Percentiles rank a stretch among this genome's conserved stretches.
phyloP scores from a whole-genome alignment of 2,329 filamentous ascomycete species.

The Ceratocystis eucalypticola region DNA sequence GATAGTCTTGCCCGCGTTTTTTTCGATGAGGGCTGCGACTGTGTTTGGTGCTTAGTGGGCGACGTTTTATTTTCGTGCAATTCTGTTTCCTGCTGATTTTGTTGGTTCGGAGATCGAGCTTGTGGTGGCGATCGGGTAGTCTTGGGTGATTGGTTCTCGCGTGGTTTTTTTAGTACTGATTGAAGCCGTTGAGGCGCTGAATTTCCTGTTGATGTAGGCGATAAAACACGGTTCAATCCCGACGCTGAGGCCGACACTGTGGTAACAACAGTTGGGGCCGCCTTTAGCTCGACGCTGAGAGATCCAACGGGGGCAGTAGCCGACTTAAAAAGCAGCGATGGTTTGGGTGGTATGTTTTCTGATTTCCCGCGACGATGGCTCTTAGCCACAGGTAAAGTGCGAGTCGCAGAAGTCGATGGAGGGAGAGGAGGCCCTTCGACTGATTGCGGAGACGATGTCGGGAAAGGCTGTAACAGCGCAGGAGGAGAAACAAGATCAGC shows the following conservation, averaged over 20 bases:
- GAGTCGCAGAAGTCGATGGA: slow-evolving; percentile 31
- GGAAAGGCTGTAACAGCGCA: slow-evolving; percentile 21
- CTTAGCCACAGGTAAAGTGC: slow-evolving; percentile 22
- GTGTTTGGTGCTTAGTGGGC: background rate
- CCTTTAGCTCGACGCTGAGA: background rate
- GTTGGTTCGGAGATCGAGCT: slow-evolving; percentile 15
- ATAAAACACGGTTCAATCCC: slow-evolving; percentile 19
- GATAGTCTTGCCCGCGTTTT: slow-evolving; percentile 23
- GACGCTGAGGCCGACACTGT: slow-evolving; percentile 16
- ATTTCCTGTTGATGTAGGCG: slow-evolving; percentile 21
- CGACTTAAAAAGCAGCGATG: slow-evolving; percentile 9
- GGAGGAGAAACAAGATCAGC: slow-evolving; percentile 31
- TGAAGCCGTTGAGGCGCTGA: slow-evolving; percentile 16
- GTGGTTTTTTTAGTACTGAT: slow-evolving; percentile 14
- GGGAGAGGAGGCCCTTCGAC: slow-evolving; percentile 22
- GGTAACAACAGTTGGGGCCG: slow-evolving; percentile 11
- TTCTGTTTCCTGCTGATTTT: background rate
- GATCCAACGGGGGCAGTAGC: slow-evolving; percentile 4
- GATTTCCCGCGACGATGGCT: slow-evolving; percentile 19
- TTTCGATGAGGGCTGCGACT: slow-evolving; percentile 16
- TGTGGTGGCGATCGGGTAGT: slow-evolving; percentile 16
- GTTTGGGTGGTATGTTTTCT: slow-evolving; percentile 17
- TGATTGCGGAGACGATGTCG: slow-evolving; percentile 26
- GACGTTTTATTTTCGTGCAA: background rate
- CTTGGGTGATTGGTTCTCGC: slow-evolving; percentile 20